Percentiles rank a stretch among this genome's conserved stretches.
Evolutionary conservation across 2,329 filamentous ascomycete genomes (phyloP).

Genomic region (Alternaria arbusti): DNA sequence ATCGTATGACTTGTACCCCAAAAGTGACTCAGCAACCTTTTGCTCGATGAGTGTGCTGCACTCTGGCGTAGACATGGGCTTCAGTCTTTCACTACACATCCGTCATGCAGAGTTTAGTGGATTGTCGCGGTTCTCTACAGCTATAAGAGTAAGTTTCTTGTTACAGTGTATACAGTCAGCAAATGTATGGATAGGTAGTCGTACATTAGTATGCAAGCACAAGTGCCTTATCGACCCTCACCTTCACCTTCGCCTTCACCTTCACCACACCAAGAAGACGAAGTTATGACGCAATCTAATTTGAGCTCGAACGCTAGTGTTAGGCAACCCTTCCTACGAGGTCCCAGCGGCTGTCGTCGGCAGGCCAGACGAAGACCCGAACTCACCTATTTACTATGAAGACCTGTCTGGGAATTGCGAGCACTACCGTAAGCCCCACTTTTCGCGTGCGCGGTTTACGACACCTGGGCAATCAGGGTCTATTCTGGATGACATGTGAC

Average conservation of each 20-base stretch:
- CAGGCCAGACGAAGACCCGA: slow-evolving; percentile 11
- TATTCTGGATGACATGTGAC: not conserved
- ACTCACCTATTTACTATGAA: slow-evolving; percentile 13
- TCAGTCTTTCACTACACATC: not conserved
- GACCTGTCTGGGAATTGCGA: slow-evolving; percentile 8
- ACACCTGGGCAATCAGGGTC: not conserved
- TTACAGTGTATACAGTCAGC: no score
- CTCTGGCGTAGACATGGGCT: not conserved
- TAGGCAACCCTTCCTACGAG: slow-evolving; percentile 6
- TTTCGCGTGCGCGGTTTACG: not conserved
- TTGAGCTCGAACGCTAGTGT: not conserved
- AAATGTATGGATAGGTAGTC: no score
- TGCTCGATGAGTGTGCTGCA: no score
- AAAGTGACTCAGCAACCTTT: no score
- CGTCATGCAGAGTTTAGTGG: no score
- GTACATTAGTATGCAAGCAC: no score
- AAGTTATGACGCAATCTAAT: not conserved
- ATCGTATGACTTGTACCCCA: no score
- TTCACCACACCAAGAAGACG: not conserved
- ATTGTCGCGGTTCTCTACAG: no score
- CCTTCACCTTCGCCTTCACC: not conserved
- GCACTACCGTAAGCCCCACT: slow-evolving; percentile 7
- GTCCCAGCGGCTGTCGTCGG: slow-evolving; percentile 7
- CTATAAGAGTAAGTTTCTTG: no score
- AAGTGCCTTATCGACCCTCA: no score